Percentiles rank a stretch among this genome's conserved stretches.
Conservation (phyloP, 164 flowering plant species). For the Akebia trifoliata region DNA sequence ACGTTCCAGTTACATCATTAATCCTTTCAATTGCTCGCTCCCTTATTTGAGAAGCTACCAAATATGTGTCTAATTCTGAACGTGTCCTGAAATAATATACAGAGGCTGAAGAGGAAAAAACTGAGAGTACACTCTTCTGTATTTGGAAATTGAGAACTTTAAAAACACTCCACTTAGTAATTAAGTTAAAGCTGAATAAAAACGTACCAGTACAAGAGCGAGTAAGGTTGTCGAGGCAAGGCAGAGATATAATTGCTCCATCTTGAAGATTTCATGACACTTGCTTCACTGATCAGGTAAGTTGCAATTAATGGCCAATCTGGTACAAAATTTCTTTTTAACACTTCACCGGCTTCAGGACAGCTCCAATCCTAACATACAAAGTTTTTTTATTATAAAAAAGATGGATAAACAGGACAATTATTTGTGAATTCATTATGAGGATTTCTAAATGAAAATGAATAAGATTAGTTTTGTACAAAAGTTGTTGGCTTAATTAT, state of each 20-base stretch:
- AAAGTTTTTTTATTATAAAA: no score
- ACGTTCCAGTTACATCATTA: constrained; percentile 88
- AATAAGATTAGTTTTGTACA: no score
- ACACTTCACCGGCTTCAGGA: constrained; percentile 71
- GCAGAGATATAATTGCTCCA: constrained; percentile 93
- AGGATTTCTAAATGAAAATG: no score
- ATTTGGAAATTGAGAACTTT: constrained; percentile 1
- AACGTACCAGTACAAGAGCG: constrained; percentile 82
- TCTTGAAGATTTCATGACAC: constrained; percentile 59
- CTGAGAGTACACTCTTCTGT: constrained; percentile 45
- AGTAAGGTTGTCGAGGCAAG: constrained; percentile 88
- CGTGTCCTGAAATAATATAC: constrained; percentile 79
- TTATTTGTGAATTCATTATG: no score
- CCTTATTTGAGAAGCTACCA: constrained; percentile 89
- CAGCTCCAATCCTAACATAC: constrained; percentile 69
- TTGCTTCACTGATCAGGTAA: constrained; percentile 90
- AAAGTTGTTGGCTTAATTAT: no score
- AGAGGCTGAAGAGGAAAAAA: constrained; percentile 52
- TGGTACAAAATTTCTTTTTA: constrained; percentile 65
- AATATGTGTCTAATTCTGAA: constrained; percentile 73
- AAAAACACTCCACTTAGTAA: not conserved
- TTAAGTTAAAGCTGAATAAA: constrained; percentile 3
- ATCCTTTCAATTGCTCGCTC: constrained; percentile 88
- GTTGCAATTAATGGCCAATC: constrained; percentile 97
- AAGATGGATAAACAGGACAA: no score